Base-by-base conservation (phyloP, 2,329 filamentous ascomycete genomes). In the Beauveria brongniartii region DNA sequence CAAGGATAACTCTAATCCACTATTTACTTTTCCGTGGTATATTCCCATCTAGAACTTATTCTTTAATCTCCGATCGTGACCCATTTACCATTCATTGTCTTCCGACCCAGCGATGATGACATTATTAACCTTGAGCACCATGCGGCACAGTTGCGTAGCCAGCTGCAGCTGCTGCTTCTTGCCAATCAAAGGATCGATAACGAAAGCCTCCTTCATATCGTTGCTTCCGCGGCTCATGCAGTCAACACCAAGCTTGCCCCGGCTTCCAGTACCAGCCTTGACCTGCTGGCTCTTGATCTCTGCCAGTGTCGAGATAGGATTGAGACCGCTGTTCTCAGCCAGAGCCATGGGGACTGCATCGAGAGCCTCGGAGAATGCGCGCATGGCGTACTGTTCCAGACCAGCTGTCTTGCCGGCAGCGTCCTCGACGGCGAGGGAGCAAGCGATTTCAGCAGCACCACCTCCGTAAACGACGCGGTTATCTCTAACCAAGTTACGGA, bases 351-450 rank as follows among this genome's bases (percentile, higher is more conserved):
- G 94, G 1, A 99, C 83, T 1, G 90, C 83, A 74, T 99, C 94
- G 41, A 99, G 85, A 5, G 94, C 95, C 75, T 97, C 93, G 63
- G 94, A 85, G 72, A 99, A 99, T 26, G 94, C 94, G 64, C 94
- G 90, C 93, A 99, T 99, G 66, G 93, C 92, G 75, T 99, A 99
- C 77, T 99, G 94, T 78, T 97, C 93, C 44, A 99, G 85, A n/a
- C 94, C 94, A 26, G 92, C 91, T 57, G 91, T 96, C 86, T 96
- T 91, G 71, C 92, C 87, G 48, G 93, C 93, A 28, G 91, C 93
- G 69, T 97, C 92, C 76, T 97, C 93, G 51, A 99, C 93, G 3
- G 94, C 94, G 60, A 99, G 79, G 24, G 92, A 96, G 81, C 95
- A 99, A 64, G 95, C 92, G 72, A 99, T 95, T 76, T 99, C 94